These are phyloP conservation scores for Fusarium papillatum DNA, from an alignment of 2,329 filamentous ascomycete genomes.

Conservation along the genomic window DNA sequence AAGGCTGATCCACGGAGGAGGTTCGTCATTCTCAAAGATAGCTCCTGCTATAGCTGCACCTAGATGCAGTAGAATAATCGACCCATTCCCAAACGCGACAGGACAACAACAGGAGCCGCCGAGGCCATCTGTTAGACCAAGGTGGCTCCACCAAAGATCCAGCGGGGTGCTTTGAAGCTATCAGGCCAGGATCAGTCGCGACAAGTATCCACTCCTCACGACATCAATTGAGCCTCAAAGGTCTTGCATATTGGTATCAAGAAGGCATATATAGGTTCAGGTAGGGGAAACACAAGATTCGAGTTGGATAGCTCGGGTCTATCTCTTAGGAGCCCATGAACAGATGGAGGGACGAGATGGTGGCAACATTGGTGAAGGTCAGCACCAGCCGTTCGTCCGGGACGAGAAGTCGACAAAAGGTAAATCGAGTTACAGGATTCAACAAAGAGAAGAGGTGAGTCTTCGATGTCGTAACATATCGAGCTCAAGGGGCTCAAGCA, in stretches of 20 bases:
- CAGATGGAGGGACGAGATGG: neutral
- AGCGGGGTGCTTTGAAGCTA: slow-evolving; percentile 24
- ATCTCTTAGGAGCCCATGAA: neutral
- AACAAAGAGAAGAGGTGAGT: neutral
- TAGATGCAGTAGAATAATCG: slow-evolving; percentile 7
- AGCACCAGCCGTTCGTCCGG: neutral
- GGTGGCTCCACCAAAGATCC: slow-evolving; percentile 31
- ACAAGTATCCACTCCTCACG: slow-evolving; percentile 34
- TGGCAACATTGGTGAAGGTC: neutral
- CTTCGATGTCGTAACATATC: neutral
- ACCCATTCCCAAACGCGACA: slow-evolving; percentile 11
- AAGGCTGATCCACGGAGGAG: slow-evolving; percentile 61
- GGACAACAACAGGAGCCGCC: slow-evolving; percentile 19
- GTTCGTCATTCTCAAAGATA: slow-evolving; percentile 48
- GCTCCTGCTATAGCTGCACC: neutral
- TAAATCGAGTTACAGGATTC: neutral
- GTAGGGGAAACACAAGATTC: neutral
- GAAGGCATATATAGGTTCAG: neutral
- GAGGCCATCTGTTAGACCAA: neutral
- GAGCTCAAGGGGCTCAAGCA: neutral
- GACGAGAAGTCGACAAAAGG: neutral
- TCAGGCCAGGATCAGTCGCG: slow-evolving; percentile 29
- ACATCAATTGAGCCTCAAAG: slow-evolving; percentile 37
- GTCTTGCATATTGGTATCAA: neutral
- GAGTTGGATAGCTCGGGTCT: neutral